Evolutionary conservation across 768 basidiomycete genomes (phyloP).

Genomic region (Hygrophoropsis aurantiaca): DNA sequence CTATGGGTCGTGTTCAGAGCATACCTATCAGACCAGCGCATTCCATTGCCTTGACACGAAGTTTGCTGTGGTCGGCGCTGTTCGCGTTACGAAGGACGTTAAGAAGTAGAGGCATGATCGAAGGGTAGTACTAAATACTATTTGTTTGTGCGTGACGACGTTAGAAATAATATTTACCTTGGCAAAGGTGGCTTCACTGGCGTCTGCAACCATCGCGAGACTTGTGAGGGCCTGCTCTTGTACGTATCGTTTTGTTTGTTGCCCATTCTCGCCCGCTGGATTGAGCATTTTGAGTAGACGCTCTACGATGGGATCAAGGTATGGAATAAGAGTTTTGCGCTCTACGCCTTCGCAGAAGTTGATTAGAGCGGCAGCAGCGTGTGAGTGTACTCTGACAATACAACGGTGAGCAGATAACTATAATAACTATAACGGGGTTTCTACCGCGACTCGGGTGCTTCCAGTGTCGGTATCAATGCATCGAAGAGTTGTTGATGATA

Average conservation of each 20-base stretch:
- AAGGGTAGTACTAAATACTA: conserved; percentile 58
- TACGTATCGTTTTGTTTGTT: conserved; percentile 56
- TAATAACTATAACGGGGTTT: conserved; percentile 7
- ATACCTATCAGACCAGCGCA: conserved; percentile 84
- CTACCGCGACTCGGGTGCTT: conserved; percentile 75
- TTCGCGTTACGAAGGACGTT: conserved; percentile 75
- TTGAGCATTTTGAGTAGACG: conserved; percentile 58
- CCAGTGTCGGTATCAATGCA: conserved; percentile 69
- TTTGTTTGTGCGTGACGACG: conserved; percentile 7
- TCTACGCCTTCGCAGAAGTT: conserved; percentile 91
- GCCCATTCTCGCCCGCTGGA: conserved; percentile 44
- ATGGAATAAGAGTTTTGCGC: conserved; percentile 68
- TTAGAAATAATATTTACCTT: conserved; percentile 45
- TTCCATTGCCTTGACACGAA: conserved; percentile 87
- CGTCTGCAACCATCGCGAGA: conserved; percentile 86
- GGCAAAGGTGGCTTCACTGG: conserved; percentile 74
- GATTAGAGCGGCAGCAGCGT: conserved; percentile 84
- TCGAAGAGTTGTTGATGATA: conserved; percentile 70
- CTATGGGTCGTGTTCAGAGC: conserved; percentile 17
- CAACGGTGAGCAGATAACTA: conserved; percentile 3
- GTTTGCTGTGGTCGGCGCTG: conserved; percentile 60
- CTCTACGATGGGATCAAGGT: conserved; percentile 78
- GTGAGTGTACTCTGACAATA: conserved; percentile 69
- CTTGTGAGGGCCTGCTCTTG: conserved; percentile 90
- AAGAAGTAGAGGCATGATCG: conserved; percentile 80